A percentile compares a stretch with the other conserved stretches of the same genome.
Conservation (phyloP, 2,329 filamentous ascomycete species). For the Trichoderma hamatum region DNA sequence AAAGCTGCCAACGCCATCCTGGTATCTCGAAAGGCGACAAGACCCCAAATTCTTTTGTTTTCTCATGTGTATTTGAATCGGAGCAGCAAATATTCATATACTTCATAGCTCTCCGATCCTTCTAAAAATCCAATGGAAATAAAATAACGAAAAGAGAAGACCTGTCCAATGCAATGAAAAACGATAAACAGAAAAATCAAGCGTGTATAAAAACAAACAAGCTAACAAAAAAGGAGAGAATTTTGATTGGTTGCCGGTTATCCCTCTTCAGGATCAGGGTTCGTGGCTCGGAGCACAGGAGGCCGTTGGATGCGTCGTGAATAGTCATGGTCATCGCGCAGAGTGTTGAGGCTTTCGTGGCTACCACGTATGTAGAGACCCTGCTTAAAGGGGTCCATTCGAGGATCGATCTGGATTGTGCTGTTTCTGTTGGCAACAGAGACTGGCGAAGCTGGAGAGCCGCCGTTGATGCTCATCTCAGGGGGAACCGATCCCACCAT, state of each 20-base stretch:
- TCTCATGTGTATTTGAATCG: slow-evolving; percentile 28
- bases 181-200: slow-evolving; percentile 6
- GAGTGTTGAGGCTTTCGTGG: slow-evolving; percentile 64
- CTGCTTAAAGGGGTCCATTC: slow-evolving; percentile 63
- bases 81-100: slow-evolving; percentile 38
- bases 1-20: slow-evolving; percentile 43
- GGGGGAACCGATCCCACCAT: slow-evolving; percentile 49
- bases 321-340: slow-evolving; percentile 68
- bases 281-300: slow-evolving; percentile 63
- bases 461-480: slow-evolving; percentile 43
- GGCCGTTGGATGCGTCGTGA: slow-evolving; percentile 61
- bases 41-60: slow-evolving; percentile 30
- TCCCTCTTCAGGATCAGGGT: slow-evolving; percentile 55
- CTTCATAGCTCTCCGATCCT: slow-evolving; percentile 37
- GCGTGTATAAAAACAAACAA: background rate
- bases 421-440: slow-evolving; percentile 55
- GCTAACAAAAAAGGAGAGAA: background rate
- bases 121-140: slow-evolving; percentile 29
- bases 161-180: slow-evolving; percentile 18
- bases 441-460: slow-evolving; percentile 38
- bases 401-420: slow-evolving; percentile 61
- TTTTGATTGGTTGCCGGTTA: background rate
- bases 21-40: slow-evolving; percentile 44
- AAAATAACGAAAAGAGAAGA: background rate
- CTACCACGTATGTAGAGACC: slow-evolving; percentile 62